Evolutionary conservation across 495 filamentous ascomycete genomes (phyloP).

Genomic region (Aspergillus nidulans): DNA sequence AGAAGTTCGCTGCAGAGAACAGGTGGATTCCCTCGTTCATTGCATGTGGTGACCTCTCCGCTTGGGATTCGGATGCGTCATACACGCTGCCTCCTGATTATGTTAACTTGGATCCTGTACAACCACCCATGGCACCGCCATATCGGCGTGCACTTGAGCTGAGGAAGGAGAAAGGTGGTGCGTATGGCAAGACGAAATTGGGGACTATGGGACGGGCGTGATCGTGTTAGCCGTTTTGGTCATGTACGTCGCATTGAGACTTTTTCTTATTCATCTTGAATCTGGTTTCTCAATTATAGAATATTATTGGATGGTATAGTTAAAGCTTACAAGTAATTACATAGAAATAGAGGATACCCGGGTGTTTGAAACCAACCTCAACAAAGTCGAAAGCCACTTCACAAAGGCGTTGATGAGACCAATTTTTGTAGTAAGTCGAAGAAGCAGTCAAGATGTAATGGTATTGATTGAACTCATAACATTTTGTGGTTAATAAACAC

Average conservation of each 20-base stretch:
- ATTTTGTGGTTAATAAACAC: neutral
- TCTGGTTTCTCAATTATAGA: neutral
- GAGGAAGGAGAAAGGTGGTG: conserved; percentile 68
- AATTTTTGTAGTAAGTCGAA: no score
- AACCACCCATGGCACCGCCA: conserved; percentile 91
- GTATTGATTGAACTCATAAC: neutral
- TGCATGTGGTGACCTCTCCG: conserved; percentile 91
- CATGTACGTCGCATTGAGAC: neutral
- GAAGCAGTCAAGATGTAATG: no score
- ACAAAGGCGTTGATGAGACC: no score
- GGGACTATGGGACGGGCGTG: conserved; percentile 25
- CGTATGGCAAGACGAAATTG: conserved; percentile 73
- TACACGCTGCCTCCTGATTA: conserved; percentile 77
- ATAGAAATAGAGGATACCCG: conserved; percentile 19
- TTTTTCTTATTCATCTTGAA: neutral
- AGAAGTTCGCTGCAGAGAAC: conserved; percentile 36
- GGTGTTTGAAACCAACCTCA: neutral
- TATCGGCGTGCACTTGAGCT: conserved; percentile 89
- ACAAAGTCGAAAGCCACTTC: no score
- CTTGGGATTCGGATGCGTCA: conserved; percentile 90
- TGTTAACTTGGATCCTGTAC: conserved; percentile 84
- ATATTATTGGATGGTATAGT: neutral
- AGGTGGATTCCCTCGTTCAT: conserved; percentile 92
- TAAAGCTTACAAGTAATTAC: conserved; percentile 6
- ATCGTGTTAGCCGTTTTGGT: neutral